Evolutionary conservation across 208 protist genomes (phyloP).

Genomic region (Trypanosoma cruzi): DNA sequence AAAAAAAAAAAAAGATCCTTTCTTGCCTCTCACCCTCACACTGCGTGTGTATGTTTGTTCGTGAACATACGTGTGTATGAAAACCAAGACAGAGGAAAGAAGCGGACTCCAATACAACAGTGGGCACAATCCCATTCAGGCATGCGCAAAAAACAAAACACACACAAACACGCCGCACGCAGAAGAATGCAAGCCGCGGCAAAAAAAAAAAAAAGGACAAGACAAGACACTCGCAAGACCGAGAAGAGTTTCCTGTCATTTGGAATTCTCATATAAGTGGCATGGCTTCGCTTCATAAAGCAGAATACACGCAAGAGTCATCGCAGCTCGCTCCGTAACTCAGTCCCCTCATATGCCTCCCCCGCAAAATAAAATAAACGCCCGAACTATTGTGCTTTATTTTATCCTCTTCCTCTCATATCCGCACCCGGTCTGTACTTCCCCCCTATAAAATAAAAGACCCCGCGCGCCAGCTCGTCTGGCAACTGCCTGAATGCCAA

Average conservation of each 20-base stretch:
- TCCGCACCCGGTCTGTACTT: constrained; percentile 48
- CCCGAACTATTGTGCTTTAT: background rate
- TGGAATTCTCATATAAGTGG: too few species aligned
- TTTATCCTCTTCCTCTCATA: background rate
- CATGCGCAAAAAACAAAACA: background rate
- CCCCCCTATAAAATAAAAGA: constrained; percentile 88
- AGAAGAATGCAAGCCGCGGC: too few species aligned
- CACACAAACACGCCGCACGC: too few species aligned
- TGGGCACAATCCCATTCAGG: background rate
- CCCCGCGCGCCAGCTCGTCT: constrained; percentile 83
- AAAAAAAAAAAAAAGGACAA: too few species aligned
- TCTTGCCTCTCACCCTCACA: background rate
- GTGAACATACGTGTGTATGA: background rate
- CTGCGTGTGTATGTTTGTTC: background rate
- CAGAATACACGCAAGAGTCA: too few species aligned
- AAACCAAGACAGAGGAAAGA: background rate
- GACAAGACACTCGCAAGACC: too few species aligned
- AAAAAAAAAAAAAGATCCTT: too few species aligned
- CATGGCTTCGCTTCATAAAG: too few species aligned
- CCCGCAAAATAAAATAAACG: too few species aligned
- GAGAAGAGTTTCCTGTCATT: too few species aligned
- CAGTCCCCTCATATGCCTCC: too few species aligned
- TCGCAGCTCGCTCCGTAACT: too few species aligned
- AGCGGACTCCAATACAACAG: background rate
- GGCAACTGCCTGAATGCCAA: constrained; percentile 83